phyloP scores from a whole-genome alignment of 2,329 filamentous ascomycete genomes.

The Xylariales sp. region DNA sequence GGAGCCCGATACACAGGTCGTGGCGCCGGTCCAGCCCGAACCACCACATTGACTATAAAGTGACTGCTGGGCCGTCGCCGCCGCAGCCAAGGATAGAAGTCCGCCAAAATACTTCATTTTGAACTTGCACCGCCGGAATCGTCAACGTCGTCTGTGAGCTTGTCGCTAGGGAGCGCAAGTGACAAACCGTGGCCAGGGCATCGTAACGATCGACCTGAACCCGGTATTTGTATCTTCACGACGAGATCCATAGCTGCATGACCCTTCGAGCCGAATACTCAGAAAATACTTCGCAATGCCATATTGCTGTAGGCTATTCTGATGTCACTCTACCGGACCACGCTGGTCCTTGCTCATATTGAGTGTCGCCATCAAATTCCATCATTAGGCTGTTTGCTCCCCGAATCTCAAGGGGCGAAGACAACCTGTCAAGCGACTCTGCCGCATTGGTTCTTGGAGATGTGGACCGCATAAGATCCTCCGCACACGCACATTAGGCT shows the following conservation, averaged over 20 bases:
- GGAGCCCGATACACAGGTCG: conserved; percentile 24
- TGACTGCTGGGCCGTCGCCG: conserved; percentile 17
- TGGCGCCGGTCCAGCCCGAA: conserved; percentile 25
- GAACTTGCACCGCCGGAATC: background rate
- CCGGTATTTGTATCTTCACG: conserved; percentile 5
- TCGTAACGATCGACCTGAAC: too few species aligned
- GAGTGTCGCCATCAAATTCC: background rate
- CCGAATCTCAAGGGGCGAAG: background rate
- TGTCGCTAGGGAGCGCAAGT: too few species aligned
- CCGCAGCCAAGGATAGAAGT: conserved; percentile 17
- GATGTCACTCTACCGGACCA: background rate
- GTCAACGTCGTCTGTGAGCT: too few species aligned
- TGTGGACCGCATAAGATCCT: conserved; percentile 2
- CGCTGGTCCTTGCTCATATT: background rate
- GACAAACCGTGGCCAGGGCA: too few species aligned
- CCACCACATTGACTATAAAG: conserved; percentile 33
- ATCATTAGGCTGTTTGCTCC: conserved; percentile 6
- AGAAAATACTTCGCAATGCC: background rate
- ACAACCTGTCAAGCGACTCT: background rate
- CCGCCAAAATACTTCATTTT: conserved; percentile 21
- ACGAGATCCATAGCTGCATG: background rate
- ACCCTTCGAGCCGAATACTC: conserved; percentile 3
- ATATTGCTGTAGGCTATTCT: too few species aligned
- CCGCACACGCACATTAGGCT: too few species aligned
- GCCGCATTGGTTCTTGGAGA: background rate